Base-by-base conservation (phyloP, 2,329 filamentous ascomycete species). In the Talaromyces verruculosus region DNA sequence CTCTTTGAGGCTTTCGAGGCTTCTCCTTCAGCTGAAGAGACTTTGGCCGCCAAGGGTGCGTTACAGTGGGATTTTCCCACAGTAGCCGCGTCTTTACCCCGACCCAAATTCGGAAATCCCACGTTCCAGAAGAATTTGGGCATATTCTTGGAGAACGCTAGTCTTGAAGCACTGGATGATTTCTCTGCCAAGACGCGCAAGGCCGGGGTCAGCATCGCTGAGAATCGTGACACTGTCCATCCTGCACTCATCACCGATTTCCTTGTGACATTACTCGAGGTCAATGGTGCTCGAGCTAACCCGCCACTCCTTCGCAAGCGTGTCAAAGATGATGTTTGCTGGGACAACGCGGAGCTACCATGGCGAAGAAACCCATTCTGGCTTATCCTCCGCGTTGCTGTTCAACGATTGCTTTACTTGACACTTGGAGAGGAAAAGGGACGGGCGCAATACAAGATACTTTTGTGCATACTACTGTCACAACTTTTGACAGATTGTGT, bases 281-380 rank as follows among this genome's bases (percentile, higher is more conserved):
- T 81, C 0, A 78, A 84, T 6, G 88, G 88, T 0, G 64, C 71
- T 0, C 69, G 76, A 0, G 66, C 78, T 0, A 63, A 74, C 0
- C 75, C 82, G 0, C 68, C 75, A 0, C 28, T 78, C 0, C 71
- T 89, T 1, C 77, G 78, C 0, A 91, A 91, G 71, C 79, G 84
- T 1, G 82, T 90, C 0, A 81, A 86, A 0, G 89, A 91, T 60
- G 87, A 89, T n/a, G 83, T 89, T 0, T 81, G 80, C 13, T 83
- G 85, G 72, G 71, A 76, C 0, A 72, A 82, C 0, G 78, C 81
- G 0, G 74, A 81, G 0, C 72, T 79, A 0, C 88, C 88, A 0
- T 91, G 89, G 88, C 80, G 89, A 19, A 79, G 89, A 43, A 83
- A 83, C 1, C 82, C 89, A 0, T 82, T 85, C 61, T 91, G 88